phyloP scores from a whole-genome alignment of 495 filamentous ascomycete genomes.

The Lasiosphaeria hispida region DNA sequence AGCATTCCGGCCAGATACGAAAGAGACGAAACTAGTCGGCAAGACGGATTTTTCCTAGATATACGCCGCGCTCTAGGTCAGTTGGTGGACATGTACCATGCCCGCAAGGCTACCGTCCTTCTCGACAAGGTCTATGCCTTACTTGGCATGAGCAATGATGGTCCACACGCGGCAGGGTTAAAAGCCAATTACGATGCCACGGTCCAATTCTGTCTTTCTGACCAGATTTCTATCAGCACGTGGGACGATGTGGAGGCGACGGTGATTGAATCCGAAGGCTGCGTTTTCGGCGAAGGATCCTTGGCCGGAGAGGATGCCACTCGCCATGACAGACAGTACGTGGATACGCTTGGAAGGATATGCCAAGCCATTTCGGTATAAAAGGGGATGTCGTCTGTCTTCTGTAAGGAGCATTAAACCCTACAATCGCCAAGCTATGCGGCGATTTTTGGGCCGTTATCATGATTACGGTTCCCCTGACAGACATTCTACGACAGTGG shows the following conservation, averaged over 20 bases:
- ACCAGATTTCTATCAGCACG: conserved; percentile 1
- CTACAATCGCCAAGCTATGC: no score
- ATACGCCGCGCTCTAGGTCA: conserved; percentile 30
- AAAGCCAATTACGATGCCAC: neutral
- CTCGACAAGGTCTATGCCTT: conserved; percentile 41
- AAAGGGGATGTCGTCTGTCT: no score
- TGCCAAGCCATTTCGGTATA: no score
- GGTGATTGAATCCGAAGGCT: no score
- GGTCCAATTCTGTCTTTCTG: conserved; percentile 6
- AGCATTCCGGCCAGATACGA: conserved; percentile 22
- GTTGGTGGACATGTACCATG: conserved; percentile 36
- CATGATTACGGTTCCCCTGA: no score
- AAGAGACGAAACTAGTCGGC: conserved; percentile 8
- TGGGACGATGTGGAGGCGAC: neutral
- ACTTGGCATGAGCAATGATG: conserved; percentile 23
- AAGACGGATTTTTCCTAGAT: conserved; percentile 8
- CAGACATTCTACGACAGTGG: no score
- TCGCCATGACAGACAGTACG: no score
- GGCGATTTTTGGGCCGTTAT: no score
- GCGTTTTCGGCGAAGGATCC: no score
- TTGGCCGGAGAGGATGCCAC: no score
- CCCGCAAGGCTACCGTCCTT: conserved; percentile 26
- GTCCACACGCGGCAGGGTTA: neutral
- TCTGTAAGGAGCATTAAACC: no score
- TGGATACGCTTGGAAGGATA: no score